Conservation (phyloP, 2,329 filamentous ascomycete genomes). For the Bipolaris oryzae region DNA sequence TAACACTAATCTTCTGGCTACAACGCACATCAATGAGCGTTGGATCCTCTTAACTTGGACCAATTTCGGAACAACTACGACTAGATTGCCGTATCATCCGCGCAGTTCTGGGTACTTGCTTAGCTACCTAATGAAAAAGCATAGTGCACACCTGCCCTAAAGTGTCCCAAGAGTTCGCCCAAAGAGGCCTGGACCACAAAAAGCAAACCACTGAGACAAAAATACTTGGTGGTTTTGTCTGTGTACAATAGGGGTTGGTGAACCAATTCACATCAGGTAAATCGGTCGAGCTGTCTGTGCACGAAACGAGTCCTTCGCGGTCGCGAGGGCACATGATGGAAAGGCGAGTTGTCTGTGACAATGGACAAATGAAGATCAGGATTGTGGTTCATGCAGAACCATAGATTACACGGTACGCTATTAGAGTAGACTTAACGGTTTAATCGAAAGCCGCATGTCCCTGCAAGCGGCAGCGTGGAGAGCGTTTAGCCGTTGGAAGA, state of each 20-base stretch:
- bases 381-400: background rate
- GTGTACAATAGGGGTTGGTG: background rate
- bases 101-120: background rate
- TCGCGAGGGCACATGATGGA: background rate
- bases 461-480: background rate
- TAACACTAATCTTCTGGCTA: background rate
- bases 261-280: background rate
- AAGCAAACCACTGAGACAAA: background rate
- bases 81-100: background rate
- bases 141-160: background rate
- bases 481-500: background rate
- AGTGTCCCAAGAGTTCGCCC: background rate
- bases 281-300: background rate
- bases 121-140: background rate
- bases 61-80: background rate
- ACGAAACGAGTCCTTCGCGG: background rate
- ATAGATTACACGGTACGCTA: background rate
- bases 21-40: background rate
- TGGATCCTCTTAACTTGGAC: background rate
- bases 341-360: background rate
- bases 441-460: background rate
- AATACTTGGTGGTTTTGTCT: background rate
- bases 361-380: background rate
- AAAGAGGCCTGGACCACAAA: background rate
- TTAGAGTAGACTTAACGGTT: background rate